A percentile compares a stretch with the other conserved stretches of the same genome.
These are phyloP conservation scores for Metahyphopichia silvanorum DNA, from an alignment of 805 yeast genomes.

Conservation along the genomic window DNA sequence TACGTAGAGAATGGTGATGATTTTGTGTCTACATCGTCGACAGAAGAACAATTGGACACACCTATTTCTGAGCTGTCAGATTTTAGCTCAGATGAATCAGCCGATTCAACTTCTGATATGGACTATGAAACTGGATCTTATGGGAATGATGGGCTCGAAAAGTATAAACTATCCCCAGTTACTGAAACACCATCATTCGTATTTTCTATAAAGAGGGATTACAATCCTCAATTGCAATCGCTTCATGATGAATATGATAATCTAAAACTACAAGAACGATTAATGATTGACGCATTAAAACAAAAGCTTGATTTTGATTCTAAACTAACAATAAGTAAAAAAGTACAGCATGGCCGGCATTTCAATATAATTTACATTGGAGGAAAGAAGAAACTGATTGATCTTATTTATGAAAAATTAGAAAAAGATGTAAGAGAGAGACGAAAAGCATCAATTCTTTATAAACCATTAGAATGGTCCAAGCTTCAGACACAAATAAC, in stretches of 20 bases:
- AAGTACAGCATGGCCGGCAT: slow-evolving; percentile 26
- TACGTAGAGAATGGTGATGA: slow-evolving; percentile 32
- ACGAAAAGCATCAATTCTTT: slow-evolving; percentile 42
- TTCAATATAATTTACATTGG: slow-evolving; percentile 47
- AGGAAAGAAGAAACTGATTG: slow-evolving; percentile 33
- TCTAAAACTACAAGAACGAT: slow-evolving; percentile 22
- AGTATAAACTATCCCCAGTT: slow-evolving; percentile 14
- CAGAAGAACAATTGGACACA: slow-evolving; percentile 5
- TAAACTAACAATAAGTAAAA: slow-evolving; percentile 22
- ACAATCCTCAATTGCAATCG: slow-evolving; percentile 22
- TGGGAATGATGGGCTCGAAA: slow-evolving; percentile 14
- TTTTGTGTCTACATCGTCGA: slow-evolving; percentile 3
- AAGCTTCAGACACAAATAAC: slow-evolving; percentile 50
- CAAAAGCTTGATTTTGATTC: slow-evolving; percentile 24
- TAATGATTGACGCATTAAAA: slow-evolving; percentile 16
- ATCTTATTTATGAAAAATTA: slow-evolving; percentile 13
- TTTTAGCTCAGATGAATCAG: too few species aligned
- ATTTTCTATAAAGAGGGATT: slow-evolving; percentile 34
- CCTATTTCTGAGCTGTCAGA: too few species aligned
- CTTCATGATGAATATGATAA: slow-evolving; percentile 31
- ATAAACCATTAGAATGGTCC: slow-evolving; percentile 51
- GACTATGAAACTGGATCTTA: slow-evolving; percentile 14
- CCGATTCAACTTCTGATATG: background rate
- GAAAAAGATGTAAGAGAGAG: slow-evolving; percentile 24
- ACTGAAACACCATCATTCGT: slow-evolving; percentile 8